These are phyloP conservation scores for Datura wrightii DNA, from an alignment of 257 asterid species.

Conservation along the genomic window DNA sequence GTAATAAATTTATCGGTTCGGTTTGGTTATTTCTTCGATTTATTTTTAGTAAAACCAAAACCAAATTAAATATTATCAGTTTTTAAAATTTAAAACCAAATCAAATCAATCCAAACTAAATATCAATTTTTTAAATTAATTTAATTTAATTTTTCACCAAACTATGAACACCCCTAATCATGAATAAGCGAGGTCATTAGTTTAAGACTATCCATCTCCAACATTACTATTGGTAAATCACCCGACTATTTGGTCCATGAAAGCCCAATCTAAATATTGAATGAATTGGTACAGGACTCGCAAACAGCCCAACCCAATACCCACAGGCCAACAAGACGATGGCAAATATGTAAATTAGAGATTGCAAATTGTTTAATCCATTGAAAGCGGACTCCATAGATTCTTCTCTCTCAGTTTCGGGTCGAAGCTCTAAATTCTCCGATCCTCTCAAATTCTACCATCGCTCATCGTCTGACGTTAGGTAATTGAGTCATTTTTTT, in stretches of 20 bases:
- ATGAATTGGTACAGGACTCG: neutral
- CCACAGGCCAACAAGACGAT: neutral
- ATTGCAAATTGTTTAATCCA: neutral
- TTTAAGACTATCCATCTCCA: too few species aligned
- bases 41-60: too few species aligned
- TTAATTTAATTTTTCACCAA: too few species aligned
- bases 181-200: too few species aligned
- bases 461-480: neutral
- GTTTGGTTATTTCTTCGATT: too few species aligned
- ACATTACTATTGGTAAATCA: too few species aligned
- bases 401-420: neutral
- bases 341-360: constrained; percentile 16
- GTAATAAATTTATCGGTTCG: too few species aligned
- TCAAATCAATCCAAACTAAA: too few species aligned
- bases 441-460: neutral
- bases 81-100: too few species aligned
- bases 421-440: neutral
- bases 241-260: neutral
- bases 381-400: neutral
- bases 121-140: too few species aligned
- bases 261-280: neutral
- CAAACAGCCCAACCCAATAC: neutral
- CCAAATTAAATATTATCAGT: too few species aligned
- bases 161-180: too few species aligned
- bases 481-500: neutral